Percentiles rank a stretch among this genome's conserved stretches.
Conservation (phyloP, 2,329 filamentous ascomycete genomes). For the Diaporthe ampelina region DNA sequence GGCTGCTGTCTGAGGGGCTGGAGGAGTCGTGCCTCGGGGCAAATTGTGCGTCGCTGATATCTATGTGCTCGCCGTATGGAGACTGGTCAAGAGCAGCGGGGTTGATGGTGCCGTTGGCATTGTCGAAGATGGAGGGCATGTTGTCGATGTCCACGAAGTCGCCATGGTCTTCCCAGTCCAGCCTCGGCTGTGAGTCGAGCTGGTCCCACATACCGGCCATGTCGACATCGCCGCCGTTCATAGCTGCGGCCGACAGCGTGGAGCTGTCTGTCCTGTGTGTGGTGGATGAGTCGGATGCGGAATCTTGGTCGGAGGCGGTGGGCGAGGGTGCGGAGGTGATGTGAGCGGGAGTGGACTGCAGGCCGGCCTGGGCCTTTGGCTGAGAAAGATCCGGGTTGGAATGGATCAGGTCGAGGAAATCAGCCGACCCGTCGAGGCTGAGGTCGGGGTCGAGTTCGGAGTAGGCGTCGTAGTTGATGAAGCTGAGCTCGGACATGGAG, state of each 20-base stretch:
- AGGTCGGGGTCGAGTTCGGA: conserved; percentile 36
- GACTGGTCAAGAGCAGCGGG: conserved; percentile 49
- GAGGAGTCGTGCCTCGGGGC: conserved; percentile 44
- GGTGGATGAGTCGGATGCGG: conserved; percentile 64
- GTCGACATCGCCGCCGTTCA: conserved; percentile 57
- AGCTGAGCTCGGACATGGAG: conserved; percentile 39
- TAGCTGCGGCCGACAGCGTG: conserved; percentile 59
- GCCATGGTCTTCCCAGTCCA: conserved; percentile 58
- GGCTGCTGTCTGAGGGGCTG: conserved; percentile 59
- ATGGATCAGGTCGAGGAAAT: conserved; percentile 39
- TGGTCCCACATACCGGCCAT: conserved; percentile 52
- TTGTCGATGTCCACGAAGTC: conserved; percentile 57
- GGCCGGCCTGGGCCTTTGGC: conserved; percentile 41
- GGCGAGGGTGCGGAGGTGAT: conserved; percentile 59
- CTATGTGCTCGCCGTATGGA: conserved; percentile 50
- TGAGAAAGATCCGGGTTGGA: conserved; percentile 37
- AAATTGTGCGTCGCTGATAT: conserved; percentile 48
- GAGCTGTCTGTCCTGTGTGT: conserved; percentile 64
- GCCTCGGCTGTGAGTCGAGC: conserved; percentile 24
- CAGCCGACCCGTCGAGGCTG: conserved; percentile 31
- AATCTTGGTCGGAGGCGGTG: conserved; percentile 61
- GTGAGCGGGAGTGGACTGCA: conserved; percentile 46
- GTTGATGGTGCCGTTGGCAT: conserved; percentile 53
- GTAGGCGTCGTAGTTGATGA: conserved; percentile 37
- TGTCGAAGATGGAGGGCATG: conserved; percentile 53